Evolutionary conservation across 2,329 filamentous ascomycete genomes (phyloP), one percentile per base, ranked within the genome.

Genomic region (Ophiognomonia clavigignenti-juglandacearum): DNA sequence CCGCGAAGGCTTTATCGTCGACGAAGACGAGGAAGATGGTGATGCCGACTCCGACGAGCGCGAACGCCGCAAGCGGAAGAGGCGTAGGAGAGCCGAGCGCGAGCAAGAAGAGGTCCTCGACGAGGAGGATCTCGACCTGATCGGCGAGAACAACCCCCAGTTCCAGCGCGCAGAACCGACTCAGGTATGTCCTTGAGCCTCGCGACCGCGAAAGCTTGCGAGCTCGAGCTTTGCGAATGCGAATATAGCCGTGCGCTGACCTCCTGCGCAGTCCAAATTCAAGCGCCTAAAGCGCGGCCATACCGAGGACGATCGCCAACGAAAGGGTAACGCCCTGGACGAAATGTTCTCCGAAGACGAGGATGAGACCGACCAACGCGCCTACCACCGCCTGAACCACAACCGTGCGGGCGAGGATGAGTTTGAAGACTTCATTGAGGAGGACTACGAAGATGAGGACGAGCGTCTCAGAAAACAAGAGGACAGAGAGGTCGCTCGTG

Each of bases 271-370:
- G 85, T 85, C 85, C 56, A 95, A 96, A 64, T 95, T 95, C 75
- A 98, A 98, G 69, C 87, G 93, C 34, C 80, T 98, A 46, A 98
- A 97, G 74, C 88, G 89, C 55, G 92, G 93, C 45, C 88, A 92
- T 55, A 80, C 86, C 51, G 84, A 85, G 54, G 85, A 89, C 53
- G 81, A 79, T 47, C 78, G 89, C 41, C 77, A 81, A 19, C 73
- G 73, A 22, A 73, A 71, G 56, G 77, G 83, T 54, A 84, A 85
- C 52, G 89, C 86, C 20, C 80, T 97, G 14, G 85, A 90, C 56
- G 85, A 96, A 57, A 97, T 98, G 56, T 98, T 98, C 66, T 91
- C 88, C 29, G 92, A 96, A 56, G 92, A 96, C 44, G 92, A 97
- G 53, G 91, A 95, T 45, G 82, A 86, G 16, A 81, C 77, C 48